Percentiles rank a stretch among this genome's conserved stretches.
Conservation (phyloP, 305 asterid species). For the Caryopteris hybrid region DNA sequence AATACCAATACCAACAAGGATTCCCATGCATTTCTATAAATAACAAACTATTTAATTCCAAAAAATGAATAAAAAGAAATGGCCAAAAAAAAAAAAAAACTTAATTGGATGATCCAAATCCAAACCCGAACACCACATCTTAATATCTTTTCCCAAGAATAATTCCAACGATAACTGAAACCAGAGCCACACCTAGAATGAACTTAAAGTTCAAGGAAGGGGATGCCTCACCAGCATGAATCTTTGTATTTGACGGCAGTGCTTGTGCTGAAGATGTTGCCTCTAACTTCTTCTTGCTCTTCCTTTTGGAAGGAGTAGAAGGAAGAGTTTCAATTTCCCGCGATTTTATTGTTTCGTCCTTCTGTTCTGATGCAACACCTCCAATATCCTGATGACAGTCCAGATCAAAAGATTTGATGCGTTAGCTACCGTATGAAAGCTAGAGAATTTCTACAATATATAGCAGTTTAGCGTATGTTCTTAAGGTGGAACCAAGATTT, state of each 20-base stretch:
- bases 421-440: background rate
- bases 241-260: conserved; percentile 37
- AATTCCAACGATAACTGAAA: conserved; percentile 69
- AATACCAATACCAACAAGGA: conserved; percentile 21
- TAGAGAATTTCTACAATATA: too few species aligned
- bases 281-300: conserved; percentile 75
- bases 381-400: conserved; percentile 42
- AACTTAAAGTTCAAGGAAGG: conserved; percentile 41
- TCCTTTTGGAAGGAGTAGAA: conserved; percentile 53
- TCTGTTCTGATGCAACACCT: conserved; percentile 30
- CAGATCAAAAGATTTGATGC: background rate
- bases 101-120: conserved; percentile 12
- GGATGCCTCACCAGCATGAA: conserved; percentile 39
- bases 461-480: too few species aligned
- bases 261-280: conserved; percentile 40
- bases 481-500: too few species aligned
- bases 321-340: conserved; percentile 48
- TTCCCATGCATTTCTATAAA: conserved; percentile 23
- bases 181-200: conserved; percentile 75
- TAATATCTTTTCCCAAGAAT: conserved; percentile 80
- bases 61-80: conserved; percentile 1
- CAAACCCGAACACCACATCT: conserved; percentile 25
- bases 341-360: conserved; percentile 48
- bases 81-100: background rate
- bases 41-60: conserved; percentile 21